Base-by-base conservation (phyloP, 257 asterid species). In the Solanum paucissectum region DNA sequence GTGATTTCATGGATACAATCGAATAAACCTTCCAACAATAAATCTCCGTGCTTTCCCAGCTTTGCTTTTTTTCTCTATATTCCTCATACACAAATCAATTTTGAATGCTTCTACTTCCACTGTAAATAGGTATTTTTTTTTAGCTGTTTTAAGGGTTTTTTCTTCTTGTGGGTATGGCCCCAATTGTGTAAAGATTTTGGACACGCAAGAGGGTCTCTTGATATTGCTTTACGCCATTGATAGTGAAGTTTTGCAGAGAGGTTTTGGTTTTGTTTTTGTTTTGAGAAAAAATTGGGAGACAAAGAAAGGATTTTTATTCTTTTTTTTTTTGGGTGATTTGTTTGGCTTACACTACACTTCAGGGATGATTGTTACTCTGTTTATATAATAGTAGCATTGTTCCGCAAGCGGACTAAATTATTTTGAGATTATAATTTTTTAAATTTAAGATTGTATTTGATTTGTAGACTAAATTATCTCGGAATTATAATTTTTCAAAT, bases 1-100 rank as follows among this genome's bases (percentile, higher is more conserved):
- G 96, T 92, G 93, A 95, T 94, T 90, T 97, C 99, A 97, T 95
- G 91, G 95, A 97, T 91, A 68, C 99, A 95, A 86, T 92, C 98
- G 88, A 96, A 93, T 11, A 97, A 87, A 6, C 98, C 96, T 83
- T 92, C 98, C 94, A 93, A 87, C 89, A 93, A 91, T 90, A 90
- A 91, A 86, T 95, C 98, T 89, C 98, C 96, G 92, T 92, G 93
- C 92, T 95, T 97, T 91, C 99, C 99, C 99, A 96, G 99, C 88
- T 93, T 96, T 89, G 88, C 98, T 89, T 86, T 23, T 87, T 86
- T 23, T 87, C 90, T 84, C 90, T 87, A 84, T 89, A 84, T 85
- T 88, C 95, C 74, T 91, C 95, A 86, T 92, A 91, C 87, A 92
- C 79, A 72, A 33, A 33, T 16, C 46, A 34, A 79, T 3, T 29